phyloP scores from a whole-genome alignment of 345 rosid genomes.

The Moricandia moricandioides region DNA sequence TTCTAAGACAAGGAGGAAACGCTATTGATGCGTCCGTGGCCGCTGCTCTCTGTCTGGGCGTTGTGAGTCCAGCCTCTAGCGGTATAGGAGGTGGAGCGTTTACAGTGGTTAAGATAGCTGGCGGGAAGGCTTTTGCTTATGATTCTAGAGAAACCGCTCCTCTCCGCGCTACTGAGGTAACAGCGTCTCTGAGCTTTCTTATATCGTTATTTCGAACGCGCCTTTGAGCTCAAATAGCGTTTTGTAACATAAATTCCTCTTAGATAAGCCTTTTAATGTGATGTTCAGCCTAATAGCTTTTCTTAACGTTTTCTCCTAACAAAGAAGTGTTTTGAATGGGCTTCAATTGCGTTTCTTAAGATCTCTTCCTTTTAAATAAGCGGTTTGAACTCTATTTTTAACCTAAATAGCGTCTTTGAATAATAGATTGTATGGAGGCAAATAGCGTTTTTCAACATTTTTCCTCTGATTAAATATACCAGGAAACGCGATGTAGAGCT shows the following conservation, averaged over 20 bases:
- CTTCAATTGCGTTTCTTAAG: not conserved
- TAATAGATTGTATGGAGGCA: not conserved
- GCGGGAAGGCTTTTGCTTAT: conserved; percentile 42
- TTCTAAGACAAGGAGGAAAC: conserved; percentile 52
- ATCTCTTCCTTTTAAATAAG: not conserved
- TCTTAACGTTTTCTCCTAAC: not conserved
- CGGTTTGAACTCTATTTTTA: not conserved
- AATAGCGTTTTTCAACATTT: not conserved
- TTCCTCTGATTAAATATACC: not conserved
- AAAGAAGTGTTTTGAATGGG: not conserved
- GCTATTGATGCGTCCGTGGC: conserved; percentile 67
- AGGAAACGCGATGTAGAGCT: not conserved
- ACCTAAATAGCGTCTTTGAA: not conserved
- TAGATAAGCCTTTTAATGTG: not conserved
- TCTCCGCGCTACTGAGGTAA: conserved; percentile 50
- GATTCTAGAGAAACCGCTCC: conserved; percentile 76
- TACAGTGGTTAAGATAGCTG: conserved; percentile 39
- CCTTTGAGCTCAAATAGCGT: not conserved
- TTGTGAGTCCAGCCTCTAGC: conserved; percentile 60
- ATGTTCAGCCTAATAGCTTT: not conserved
- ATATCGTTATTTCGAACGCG: not conserved
- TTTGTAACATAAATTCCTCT: not conserved
- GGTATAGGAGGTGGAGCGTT: conserved; percentile 75
- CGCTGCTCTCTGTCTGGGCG: conserved; percentile 57
- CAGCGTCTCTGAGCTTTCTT: not conserved